Conservation (phyloP, 345 rosid genomes). For the Euphorbia pulcherrima region DNA sequence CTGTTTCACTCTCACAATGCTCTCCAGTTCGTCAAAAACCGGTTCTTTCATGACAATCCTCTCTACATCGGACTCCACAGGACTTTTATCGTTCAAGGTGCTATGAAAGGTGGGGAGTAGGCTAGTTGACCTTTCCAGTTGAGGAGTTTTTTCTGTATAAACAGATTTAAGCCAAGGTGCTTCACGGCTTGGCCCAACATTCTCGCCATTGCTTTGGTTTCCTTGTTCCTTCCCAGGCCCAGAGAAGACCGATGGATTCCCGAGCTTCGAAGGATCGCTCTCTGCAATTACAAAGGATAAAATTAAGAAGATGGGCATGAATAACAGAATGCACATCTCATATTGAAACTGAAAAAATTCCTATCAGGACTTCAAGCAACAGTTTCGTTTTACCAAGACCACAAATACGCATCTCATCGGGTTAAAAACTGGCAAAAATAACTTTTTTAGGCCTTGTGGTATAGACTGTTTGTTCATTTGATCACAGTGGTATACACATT, state of each 20-base stretch:
- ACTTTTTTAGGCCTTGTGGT: too few species aligned
- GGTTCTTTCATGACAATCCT: conserved; percentile 50
- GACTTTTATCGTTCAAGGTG: conserved; percentile 46
- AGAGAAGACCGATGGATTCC: conserved; percentile 28
- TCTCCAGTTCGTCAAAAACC: conserved; percentile 79
- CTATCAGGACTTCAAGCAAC: not conserved
- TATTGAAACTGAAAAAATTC: too few species aligned
- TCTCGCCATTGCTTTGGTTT: conserved; percentile 40
- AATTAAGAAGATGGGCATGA: conserved; percentile 5
- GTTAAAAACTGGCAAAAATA: too few species aligned
- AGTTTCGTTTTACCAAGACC: not conserved
- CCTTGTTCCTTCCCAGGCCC: conserved; percentile 49
- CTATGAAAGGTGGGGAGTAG: conserved; percentile 41
- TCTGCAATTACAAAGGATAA: conserved; percentile 45
- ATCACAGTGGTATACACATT: too few species aligned
- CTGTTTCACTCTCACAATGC: conserved; percentile 75
- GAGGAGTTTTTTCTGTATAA: conserved; percentile 53
- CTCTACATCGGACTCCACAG: conserved; percentile 39
- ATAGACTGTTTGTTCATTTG: too few species aligned
- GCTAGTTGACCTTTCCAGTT: conserved; percentile 51
- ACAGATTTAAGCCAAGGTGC: conserved; percentile 50
- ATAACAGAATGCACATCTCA: not conserved
- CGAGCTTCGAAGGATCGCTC: conserved; percentile 48
- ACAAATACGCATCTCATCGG: too few species aligned
- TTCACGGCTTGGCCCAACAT: conserved; percentile 55